Base-by-base conservation (phyloP, 2,329 filamentous ascomycete genomes). In the Pyrenophora graminea region DNA sequence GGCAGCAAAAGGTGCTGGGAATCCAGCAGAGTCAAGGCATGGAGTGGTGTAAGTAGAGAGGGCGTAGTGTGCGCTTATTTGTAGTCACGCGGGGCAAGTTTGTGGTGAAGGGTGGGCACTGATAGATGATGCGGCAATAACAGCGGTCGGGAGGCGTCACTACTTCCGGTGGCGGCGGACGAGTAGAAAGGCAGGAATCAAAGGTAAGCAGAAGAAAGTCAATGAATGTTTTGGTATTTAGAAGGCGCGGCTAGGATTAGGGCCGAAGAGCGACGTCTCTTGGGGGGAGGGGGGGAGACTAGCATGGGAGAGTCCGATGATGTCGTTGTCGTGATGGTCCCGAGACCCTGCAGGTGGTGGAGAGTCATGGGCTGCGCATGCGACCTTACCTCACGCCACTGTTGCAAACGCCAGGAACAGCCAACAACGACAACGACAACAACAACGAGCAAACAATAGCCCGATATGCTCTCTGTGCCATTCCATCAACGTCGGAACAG, bases 1-100 rank as follows among this genome's bases (percentile, higher is more conserved):
- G 55, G 53, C 64, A 67, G 65, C 65, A 66, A 55, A 43, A 53
- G 36, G 55, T 61, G 68, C 66, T 63, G 58, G 36, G 53, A 44
- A 38, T 55, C 40, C 61, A 61, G 30, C 30, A 38, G 51, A 27
- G 52, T 50, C 31, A 36, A 53, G 40, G 47, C 67, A 71, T 72
- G 58, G 60, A 58, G 47, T 58, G 53, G 40, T 36, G 42, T 51
- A 39, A 44, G 51, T 23, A 45, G 43, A 39, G 21, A 38, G 18
- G 40, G 45, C 27, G 41, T 40, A 42, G 32, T 42, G 47, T 46
- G 39, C 23, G 41, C 41, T 19, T n/a, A 36, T 31, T 36, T 49
- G 31, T 39, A 25, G 42, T 52, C 48, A 49, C 51, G 51, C 39
- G 48, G 45, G 45, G 45, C 31, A 46, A 32, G 51, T 33, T 25